Base-by-base conservation (phyloP, 495 filamentous ascomycete genomes). In the Glonium stellatum region DNA sequence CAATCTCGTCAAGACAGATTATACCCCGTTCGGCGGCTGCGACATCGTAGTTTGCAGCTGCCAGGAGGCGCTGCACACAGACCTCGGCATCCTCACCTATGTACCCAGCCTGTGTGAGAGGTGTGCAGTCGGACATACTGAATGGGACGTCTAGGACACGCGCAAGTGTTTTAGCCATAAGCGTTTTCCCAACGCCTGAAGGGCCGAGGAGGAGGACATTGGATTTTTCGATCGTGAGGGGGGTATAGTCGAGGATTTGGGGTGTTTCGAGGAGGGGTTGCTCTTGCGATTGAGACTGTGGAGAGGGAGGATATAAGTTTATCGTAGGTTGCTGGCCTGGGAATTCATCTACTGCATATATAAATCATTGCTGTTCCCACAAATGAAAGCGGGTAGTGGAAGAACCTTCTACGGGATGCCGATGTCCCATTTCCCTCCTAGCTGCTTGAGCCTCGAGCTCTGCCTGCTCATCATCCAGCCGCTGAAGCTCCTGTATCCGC, bases 31-130 rank as follows among this genome's bases (percentile, higher is more conserved):
- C 93, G 34, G 90, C 87, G 46, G 86, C 84, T 55, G 85, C 83
- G 19, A 93, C 83, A 65, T 95, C 88, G 76, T 95, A 95, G 71
- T 95, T 88, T 19, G 92, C 86, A 52, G 95, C 92, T 59, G 90
- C 87, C 9, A 98, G 77, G 34, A 98, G 79, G 25, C 92, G 82
- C 65, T 95, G 89, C 19, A 98, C 89, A 66, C 91, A 96, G 0
- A 88, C 84, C 67, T 98, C 93, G 47, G 88, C 92, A 68, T 98
- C 93, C 69, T 97, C 92, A 57, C 93, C 93, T 58, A 98, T 96
- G 69, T 98, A 98, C 13, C 93, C 93, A 5, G 93, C 91, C 77
- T 96, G 91, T 1, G 93, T 98, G 63, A 98, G 92, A 4, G 93
- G 87, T 13, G 95, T 97, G 73, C 95, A 97, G 70, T 98, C 95